Conservation (phyloP, 1,284 basidiomycete species). For the Fomitopsis palustris region DNA sequence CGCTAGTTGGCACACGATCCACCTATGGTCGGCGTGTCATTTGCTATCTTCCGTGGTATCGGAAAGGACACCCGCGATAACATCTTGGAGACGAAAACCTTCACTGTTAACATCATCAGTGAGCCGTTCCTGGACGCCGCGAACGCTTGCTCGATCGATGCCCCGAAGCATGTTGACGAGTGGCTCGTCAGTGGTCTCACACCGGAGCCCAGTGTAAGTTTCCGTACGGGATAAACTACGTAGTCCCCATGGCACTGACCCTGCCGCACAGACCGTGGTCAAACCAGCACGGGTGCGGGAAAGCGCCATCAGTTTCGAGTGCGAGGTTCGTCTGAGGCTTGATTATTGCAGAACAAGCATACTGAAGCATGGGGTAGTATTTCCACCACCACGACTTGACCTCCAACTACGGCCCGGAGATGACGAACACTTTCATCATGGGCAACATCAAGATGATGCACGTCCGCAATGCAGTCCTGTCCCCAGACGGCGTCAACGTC, state of each 20-base stretch:
- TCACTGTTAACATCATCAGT: conserved; percentile 71
- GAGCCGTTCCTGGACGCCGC: conserved; percentile 70
- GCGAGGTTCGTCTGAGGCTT: conserved; percentile 41
- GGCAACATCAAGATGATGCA: conserved; percentile 66
- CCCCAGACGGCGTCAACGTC: conserved; percentile 44
- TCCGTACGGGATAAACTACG: conserved; percentile 45
- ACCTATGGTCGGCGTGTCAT: conserved; percentile 10
- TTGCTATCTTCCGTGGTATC: conserved; percentile 9
- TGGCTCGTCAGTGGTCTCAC: conserved; percentile 73
- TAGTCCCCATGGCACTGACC: not conserved
- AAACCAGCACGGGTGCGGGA: conserved; percentile 68
- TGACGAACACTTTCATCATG: conserved; percentile 55
- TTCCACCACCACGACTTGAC: conserved; percentile 54
- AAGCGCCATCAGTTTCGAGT: conserved; percentile 72
- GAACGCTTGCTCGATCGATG: conserved; percentile 63
- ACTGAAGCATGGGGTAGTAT: conserved; percentile 31
- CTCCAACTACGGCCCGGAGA: conserved; percentile 6
- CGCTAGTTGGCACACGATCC: conserved; percentile 9
- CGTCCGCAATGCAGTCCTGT: conserved; percentile 50
- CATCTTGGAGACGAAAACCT: conserved; percentile 62
- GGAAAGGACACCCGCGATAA: conserved; percentile 66
- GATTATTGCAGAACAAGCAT: not conserved
- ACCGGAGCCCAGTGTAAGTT: conserved; percentile 51
- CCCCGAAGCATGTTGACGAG: conserved; percentile 61
- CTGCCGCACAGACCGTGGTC: conserved; percentile 31